Evolutionary conservation across 371 early-diverging fungal species (phyloP), one percentile per base, ranked within the genome.

Genomic region (Mortierella sp.): DNA sequence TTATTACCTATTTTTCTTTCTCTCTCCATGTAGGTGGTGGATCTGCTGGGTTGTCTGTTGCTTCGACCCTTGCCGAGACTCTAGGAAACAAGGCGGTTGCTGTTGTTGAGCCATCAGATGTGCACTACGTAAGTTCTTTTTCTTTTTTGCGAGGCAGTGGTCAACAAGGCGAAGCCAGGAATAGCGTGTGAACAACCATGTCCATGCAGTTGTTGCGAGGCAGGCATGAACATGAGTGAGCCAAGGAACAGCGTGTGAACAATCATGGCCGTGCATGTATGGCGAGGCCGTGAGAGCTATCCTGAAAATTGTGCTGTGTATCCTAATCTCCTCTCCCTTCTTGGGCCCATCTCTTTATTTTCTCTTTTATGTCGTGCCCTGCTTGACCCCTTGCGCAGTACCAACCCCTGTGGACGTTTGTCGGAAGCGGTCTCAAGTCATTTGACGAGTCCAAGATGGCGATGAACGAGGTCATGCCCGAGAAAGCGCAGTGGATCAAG

Each of bases 401-500:
- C 86, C 97, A 97, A 90, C 96, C 97, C 48, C 86, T 97, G 72
- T 97, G 96, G 93, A 96, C 96, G 8, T 95, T 95, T 91, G 96
- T 97, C 73, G 97, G 97, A 73, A 96, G 92, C 74, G 97, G 97
- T 28, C 88, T 97, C 75, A 97, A 97, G 90, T 77, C 93, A 44
- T 92, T 96, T 61, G 83, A 78, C 5, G 95, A 96, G 50, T 93
- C 95, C 44, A 87, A 89, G 74, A 90, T 91, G 81, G 93, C 95
- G 14, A 95, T 92, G 89, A 89, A 80, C 46, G 91, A 92, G 14
- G 90, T 96, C 1, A 93, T 97, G 76, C 94, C 96, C 8, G 84
- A 83, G 40, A 86, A 94, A 50, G 95, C 95, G 10, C 92, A 94
- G 40, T 97, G 96, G 96, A 91, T 96, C 77, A 89, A 94, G 83